Percentiles rank a stretch among this genome's conserved stretches.
phyloP scores from a whole-genome alignment of 2,329 filamentous ascomycete genomes.

The Fusarium xyrophilum region DNA sequence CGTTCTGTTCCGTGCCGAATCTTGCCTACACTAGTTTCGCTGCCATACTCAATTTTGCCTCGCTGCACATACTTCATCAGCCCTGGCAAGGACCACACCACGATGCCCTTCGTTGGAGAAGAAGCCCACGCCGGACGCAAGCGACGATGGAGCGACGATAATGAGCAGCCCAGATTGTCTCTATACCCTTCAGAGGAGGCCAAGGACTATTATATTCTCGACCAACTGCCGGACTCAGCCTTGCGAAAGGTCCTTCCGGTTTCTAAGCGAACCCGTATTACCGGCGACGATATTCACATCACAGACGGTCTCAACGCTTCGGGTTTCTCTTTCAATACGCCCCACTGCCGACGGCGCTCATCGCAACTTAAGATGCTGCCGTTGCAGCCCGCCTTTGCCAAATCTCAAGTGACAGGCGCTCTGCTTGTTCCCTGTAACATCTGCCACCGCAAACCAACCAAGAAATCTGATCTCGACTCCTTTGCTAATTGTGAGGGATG shows the following conservation, averaged over 20 bases:
- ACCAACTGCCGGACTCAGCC: constrained; percentile 35
- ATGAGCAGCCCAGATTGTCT: constrained; percentile 36
- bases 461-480: constrained; percentile 69
- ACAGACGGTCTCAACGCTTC: constrained; percentile 22
- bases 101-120: constrained; percentile 48
- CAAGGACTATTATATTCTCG: constrained; percentile 40
- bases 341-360: constrained; percentile 39
- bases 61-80: constrained; percentile 21
- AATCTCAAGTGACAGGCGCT: constrained; percentile 22
- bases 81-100: constrained; percentile 28
- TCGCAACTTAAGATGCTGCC: constrained; percentile 39
- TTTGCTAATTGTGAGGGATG: constrained; percentile 71
- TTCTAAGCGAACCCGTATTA: constrained; percentile 44
- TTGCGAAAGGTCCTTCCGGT: constrained; percentile 45
- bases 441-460: constrained; percentile 69
- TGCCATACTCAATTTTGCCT: constrained; percentile 7
- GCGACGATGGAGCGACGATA: constrained; percentile 45
- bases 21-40: not conserved
- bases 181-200: constrained; percentile 39
- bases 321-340: not conserved
- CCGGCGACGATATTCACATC: constrained; percentile 33
- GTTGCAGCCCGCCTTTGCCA: constrained; percentile 26
- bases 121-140: constrained; percentile 46
- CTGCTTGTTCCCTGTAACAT: constrained; percentile 68
- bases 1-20: not conserved